Conservation (phyloP, 306 rosid genomes). For the Rosa lucieae region DNA sequence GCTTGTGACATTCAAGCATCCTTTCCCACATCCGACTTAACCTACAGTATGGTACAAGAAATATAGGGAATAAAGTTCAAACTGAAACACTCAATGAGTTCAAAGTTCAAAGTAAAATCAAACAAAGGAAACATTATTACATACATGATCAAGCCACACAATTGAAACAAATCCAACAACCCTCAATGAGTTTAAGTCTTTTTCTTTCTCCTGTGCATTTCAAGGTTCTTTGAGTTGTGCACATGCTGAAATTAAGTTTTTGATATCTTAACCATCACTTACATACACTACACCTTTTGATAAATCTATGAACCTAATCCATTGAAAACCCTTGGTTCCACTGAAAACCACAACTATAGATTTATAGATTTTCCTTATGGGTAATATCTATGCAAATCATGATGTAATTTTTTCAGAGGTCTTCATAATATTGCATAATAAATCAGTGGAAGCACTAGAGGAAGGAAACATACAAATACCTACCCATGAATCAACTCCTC, state of each 20-base stretch:
- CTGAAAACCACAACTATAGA: too few relatives aligned
- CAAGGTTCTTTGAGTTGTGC: neutral
- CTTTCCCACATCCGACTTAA: slow-evolving; percentile 89
- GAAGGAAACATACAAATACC: slow-evolving; percentile 26
- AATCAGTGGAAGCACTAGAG: neutral
- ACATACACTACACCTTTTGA: neutral
- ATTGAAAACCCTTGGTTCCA: neutral
- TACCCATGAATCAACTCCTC: slow-evolving; percentile 94
- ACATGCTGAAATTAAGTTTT: neutral
- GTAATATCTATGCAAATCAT: neutral
- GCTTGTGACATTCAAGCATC: slow-evolving; percentile 87
- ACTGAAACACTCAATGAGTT: neutral
- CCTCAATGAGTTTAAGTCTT: neutral
- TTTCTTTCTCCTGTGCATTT: neutral
- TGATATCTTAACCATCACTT: neutral
- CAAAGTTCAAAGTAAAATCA: neutral
- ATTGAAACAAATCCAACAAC: neutral
- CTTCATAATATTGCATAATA: neutral
- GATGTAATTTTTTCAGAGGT: neutral
- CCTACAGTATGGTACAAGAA: slow-evolving; percentile 41
- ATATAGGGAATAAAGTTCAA: slow-evolving; percentile 31
- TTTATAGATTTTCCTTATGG: neutral
- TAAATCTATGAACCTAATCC: neutral
- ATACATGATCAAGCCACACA: neutral
- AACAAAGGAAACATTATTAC: neutral